These are phyloP conservation scores for Polygonum aviculare DNA, from an alignment of 148 eudicot genomes.

Conservation along the genomic window DNA sequence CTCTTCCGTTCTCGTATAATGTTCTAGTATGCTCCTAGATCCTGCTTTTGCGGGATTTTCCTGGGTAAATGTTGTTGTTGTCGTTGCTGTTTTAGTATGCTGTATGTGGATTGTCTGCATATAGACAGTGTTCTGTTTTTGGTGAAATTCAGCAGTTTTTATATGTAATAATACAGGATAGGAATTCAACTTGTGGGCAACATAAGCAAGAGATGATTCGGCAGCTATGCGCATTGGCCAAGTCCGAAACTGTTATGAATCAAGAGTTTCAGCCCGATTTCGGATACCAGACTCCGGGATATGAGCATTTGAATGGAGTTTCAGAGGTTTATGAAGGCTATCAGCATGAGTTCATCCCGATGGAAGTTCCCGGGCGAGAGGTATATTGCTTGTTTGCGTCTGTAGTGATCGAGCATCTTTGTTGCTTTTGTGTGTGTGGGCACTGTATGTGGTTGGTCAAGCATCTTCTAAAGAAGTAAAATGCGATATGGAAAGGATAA, in stretches of 20 bases:
- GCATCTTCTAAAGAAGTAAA: background rate
- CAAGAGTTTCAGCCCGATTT: conserved; percentile 12
- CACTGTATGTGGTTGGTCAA: conserved; percentile 3
- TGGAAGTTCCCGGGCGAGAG: conserved; percentile 20
- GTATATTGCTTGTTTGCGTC: conserved; percentile 14
- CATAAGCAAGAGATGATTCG: conserved; percentile 43
- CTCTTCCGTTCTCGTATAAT: too few relatives aligned
- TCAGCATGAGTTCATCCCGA: conserved; percentile 15
- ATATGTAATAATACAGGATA: conserved; percentile 22
- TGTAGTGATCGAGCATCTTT: background rate
- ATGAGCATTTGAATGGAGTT: conserved; percentile 18
- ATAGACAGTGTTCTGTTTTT: background rate
- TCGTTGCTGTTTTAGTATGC: too few relatives aligned
- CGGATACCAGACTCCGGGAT: conserved; percentile 16
- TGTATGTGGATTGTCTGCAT: background rate
- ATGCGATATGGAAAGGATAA: background rate
- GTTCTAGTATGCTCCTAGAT: too few relatives aligned
- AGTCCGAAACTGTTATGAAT: conserved; percentile 27
- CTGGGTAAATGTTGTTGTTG: too few relatives aligned
- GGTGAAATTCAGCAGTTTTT: background rate
- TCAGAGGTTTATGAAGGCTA: conserved; percentile 11
- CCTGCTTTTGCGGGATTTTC: too few relatives aligned
- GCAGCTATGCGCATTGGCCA: conserved; percentile 49
- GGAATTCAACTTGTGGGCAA: conserved; percentile 45
- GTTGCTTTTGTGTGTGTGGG: background rate